Evolutionary conservation across 768 basidiomycete genomes (phyloP).

Genomic region (Antrodiella citrinella): DNA sequence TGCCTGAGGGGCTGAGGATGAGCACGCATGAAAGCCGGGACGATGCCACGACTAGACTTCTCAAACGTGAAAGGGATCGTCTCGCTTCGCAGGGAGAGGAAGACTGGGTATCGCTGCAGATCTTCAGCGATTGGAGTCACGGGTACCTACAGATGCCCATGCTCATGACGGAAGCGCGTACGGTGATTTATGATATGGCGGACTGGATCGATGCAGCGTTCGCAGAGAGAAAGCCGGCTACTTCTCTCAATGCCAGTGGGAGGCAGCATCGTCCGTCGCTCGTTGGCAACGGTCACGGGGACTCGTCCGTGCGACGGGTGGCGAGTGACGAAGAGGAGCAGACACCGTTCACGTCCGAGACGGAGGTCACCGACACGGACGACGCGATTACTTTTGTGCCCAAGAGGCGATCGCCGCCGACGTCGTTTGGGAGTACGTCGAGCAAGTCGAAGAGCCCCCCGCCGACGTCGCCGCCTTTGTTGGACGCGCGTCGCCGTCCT

Average conservation of each 20-base stretch:
- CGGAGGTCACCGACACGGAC: constrained; percentile 52
- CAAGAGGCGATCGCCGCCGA: constrained; percentile 31
- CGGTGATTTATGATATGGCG: constrained; percentile 73
- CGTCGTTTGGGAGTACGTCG: constrained; percentile 16
- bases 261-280: not conserved
- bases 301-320: not conserved
- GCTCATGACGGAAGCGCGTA: constrained; percentile 75
- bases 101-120: constrained; percentile 91
- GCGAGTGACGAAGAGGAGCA: constrained; percentile 10
- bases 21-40: constrained; percentile 28
- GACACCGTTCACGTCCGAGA: constrained; percentile 34
- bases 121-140: constrained; percentile 96
- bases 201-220: constrained; percentile 91
- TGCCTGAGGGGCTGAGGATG: constrained; percentile 60
- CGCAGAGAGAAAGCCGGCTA: constrained; percentile 7
- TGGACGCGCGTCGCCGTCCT: too few species aligned
- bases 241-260: not conserved
- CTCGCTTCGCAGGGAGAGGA: constrained; percentile 70
- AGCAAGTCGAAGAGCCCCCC: not conserved
- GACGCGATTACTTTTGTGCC: constrained; percentile 69
- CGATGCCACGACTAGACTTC: constrained; percentile 22
- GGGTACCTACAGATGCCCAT: constrained; percentile 94
- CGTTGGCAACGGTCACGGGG: not conserved
- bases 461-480: not conserved
- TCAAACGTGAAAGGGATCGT: constrained; percentile 53